Evolutionary conservation across 2,329 filamentous ascomycete species (phyloP).

Genomic region (Colletotrichum shisoi): DNA sequence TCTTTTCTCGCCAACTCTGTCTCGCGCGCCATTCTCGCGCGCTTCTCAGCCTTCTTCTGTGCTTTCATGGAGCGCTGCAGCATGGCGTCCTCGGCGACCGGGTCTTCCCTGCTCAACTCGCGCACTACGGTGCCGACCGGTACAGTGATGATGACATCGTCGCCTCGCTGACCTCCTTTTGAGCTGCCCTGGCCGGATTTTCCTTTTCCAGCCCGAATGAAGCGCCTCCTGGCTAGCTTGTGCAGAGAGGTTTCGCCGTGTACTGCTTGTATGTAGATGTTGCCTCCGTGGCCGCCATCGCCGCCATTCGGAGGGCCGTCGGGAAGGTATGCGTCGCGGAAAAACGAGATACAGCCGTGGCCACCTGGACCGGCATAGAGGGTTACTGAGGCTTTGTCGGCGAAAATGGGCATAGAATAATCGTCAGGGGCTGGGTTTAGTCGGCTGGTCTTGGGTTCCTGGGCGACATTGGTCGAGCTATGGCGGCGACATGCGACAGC

Average conservation of each 20-base stretch:
- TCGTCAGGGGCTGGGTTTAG: conserved; percentile 85
- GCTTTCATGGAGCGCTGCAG: conserved; percentile 39
- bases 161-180: conserved; percentile 78
- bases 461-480: conserved; percentile 39
- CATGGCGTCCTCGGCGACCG: conserved; percentile 70
- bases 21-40: conserved; percentile 24
- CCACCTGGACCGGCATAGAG: conserved; percentile 83
- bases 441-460: conserved; percentile 53
- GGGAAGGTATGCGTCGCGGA: conserved; percentile 87
- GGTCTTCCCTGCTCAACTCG: conserved; percentile 81
- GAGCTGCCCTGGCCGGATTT: conserved; percentile 79
- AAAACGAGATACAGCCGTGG: conserved; percentile 91
- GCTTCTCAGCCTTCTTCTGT: conserved; percentile 33
- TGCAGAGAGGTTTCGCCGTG: conserved; percentile 91
- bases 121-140: conserved; percentile 91
- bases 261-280: conserved; percentile 92
- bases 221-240: conserved; percentile 81
- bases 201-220: conserved; percentile 78
- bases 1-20: conserved; percentile 36
- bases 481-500: conserved; percentile 37
- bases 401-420: conserved; percentile 82
- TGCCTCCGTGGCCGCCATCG: conserved; percentile 90
- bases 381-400: conserved; percentile 82
- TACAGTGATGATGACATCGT: conserved; percentile 87
- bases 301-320: conserved; percentile 94